These are phyloP conservation scores for Helicocarpus griseus DNA, from an alignment of 2,329 filamentous ascomycete species.

Conservation along the genomic window DNA sequence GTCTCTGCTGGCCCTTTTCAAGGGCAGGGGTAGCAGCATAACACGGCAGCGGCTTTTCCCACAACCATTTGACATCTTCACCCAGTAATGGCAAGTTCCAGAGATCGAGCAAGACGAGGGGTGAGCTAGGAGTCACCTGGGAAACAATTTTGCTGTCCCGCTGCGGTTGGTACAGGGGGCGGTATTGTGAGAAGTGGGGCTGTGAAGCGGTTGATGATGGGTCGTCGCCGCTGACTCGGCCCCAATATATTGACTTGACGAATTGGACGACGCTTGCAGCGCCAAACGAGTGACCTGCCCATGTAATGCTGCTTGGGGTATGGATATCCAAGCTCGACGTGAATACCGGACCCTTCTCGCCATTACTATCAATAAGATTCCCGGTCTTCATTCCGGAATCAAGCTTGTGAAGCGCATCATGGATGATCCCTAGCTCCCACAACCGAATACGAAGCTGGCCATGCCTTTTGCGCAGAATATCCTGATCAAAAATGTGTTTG, in stretches of 20 bases:
- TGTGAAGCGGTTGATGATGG: neutral
- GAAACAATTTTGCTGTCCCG: slow-evolving; percentile 45
- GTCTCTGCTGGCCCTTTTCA: slow-evolving; percentile 40
- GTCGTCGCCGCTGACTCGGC: slow-evolving; percentile 35
- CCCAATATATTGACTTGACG: slow-evolving; percentile 68
- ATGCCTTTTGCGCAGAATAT: slow-evolving; percentile 59
- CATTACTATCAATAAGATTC: slow-evolving; percentile 29
- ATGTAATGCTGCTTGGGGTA: slow-evolving; percentile 62
- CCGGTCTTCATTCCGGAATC: slow-evolving; percentile 42
- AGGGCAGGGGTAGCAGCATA: slow-evolving; percentile 38
- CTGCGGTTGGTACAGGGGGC: slow-evolving; percentile 53
- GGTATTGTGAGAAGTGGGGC: slow-evolving; percentile 31
- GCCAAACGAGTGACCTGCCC: slow-evolving; percentile 74
- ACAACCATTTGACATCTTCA: slow-evolving; percentile 53
- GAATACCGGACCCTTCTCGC: slow-evolving; percentile 36
- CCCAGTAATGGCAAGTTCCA: slow-evolving; percentile 67
- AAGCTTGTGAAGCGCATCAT: slow-evolving; percentile 58
- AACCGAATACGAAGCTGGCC: slow-evolving; percentile 63
- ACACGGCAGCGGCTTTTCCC: slow-evolving; percentile 61
- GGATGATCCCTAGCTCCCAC: slow-evolving; percentile 66
- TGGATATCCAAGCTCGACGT: slow-evolving; percentile 55
- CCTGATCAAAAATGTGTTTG: slow-evolving; percentile 54
- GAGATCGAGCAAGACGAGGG: slow-evolving; percentile 64
- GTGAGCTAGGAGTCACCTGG: slow-evolving; percentile 60
- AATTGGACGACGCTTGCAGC: slow-evolving; percentile 65